Evolutionary conservation across 371 early-diverging fungal species (phyloP).

Genomic region (Actinomucor elegans): DNA sequence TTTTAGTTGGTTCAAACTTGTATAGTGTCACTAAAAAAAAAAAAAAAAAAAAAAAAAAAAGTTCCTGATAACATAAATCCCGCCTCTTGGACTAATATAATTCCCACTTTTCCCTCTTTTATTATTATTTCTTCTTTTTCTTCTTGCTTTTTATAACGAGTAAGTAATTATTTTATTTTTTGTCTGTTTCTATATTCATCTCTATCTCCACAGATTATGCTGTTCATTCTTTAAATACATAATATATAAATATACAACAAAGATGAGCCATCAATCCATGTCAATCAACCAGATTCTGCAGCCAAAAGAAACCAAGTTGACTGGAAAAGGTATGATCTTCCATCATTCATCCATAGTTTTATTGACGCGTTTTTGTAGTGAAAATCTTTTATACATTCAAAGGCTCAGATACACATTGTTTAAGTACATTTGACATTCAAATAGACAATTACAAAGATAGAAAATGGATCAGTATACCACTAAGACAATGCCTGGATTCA

Average conservation of each 20-base stretch:
- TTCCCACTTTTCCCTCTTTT: slow-evolving; percentile 11
- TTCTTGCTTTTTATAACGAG: slow-evolving; percentile 1
- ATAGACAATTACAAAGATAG: slow-evolving; percentile 18
- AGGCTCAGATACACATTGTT: slow-evolving; percentile 36
- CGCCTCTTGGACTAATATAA: slow-evolving; percentile 9
- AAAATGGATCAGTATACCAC: slow-evolving; percentile 29
- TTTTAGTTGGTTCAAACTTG: too few species aligned
- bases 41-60: too few species aligned
- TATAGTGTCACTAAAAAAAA: background rate
- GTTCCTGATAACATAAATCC: slow-evolving; percentile 17
- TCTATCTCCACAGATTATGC: slow-evolving; percentile 9
- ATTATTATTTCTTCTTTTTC: slow-evolving; percentile 2
- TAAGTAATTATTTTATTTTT: too few species aligned
- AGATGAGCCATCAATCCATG: slow-evolving; percentile 32
- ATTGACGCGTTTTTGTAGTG: slow-evolving; percentile 22
- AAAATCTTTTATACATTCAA: slow-evolving; percentile 41
- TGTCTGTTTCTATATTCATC: slow-evolving; percentile 2
- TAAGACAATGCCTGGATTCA: slow-evolving; percentile 28
- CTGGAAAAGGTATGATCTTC: slow-evolving; percentile 13
- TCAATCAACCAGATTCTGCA: slow-evolving; percentile 30
- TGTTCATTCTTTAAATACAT: slow-evolving; percentile 1
- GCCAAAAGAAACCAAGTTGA: slow-evolving; percentile 5
- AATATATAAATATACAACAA: background rate
- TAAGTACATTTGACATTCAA: slow-evolving; percentile 28
- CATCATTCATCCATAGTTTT: background rate